Evolutionary conservation across 345 rosid species (phyloP).

Genomic region (Gossypium stocksii): DNA sequence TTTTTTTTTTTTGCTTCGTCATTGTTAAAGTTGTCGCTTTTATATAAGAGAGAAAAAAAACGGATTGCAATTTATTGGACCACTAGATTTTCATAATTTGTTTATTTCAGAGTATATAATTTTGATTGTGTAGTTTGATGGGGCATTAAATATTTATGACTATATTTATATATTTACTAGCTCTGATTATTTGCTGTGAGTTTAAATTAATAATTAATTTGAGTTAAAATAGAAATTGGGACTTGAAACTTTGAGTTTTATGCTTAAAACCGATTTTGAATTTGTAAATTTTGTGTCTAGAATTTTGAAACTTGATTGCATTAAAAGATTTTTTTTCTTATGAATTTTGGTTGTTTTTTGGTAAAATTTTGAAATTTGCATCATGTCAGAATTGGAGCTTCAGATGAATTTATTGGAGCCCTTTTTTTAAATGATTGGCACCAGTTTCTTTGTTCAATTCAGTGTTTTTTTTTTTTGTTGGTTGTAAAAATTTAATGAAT

Average conservation of each 20-base stretch:
- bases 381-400: background rate
- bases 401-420: background rate
- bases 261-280: background rate
- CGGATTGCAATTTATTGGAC: too few relatives aligned
- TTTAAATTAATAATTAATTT: background rate
- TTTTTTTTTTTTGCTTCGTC: background rate
- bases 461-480: too few relatives aligned
- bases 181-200: conserved; percentile 1
- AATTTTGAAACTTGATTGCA: background rate
- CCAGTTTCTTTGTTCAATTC: too few relatives aligned
- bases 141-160: background rate
- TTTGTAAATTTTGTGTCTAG: background rate
- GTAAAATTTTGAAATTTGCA: background rate
- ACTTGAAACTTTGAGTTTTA: background rate
- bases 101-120: background rate
- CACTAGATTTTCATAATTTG: background rate
- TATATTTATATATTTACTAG: background rate
- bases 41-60: background rate
- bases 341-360: too few relatives aligned
- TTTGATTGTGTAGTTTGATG: background rate
- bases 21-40: background rate
- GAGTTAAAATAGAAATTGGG: background rate
- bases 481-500: background rate
- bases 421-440: too few relatives aligned
- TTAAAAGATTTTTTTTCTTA: background rate